Percentiles rank a stretch among this genome's conserved stretches.
phyloP scores from a whole-genome alignment of 169 alveolate species.

The Plasmodium vivax region DNA sequence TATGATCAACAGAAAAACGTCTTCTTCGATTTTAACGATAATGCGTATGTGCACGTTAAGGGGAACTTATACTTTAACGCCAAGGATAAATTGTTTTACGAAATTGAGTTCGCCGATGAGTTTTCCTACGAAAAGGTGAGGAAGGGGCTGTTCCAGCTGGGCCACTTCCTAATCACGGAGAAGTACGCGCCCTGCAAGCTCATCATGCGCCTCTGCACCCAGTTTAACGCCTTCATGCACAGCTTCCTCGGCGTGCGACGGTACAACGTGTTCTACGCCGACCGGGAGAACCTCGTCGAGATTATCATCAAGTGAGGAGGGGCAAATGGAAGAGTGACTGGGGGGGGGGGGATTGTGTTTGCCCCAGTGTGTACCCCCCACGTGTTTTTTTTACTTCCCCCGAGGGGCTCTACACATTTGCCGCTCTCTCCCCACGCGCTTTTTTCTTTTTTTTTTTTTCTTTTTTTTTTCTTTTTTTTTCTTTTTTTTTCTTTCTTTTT shows the following conservation, averaged over 20 bases:
- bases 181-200: conserved; percentile 63
- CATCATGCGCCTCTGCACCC: conserved; percentile 36
- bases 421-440: background rate
- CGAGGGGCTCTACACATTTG: background rate
- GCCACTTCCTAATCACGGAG: conserved; percentile 15
- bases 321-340: background rate
- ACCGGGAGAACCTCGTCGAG: conserved; percentile 40
- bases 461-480: too few species aligned
- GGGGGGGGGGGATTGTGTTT: background rate
- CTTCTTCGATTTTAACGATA: conserved; percentile 49
- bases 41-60: conserved; percentile 38
- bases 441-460: too few species aligned
- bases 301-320: conserved; percentile 37
- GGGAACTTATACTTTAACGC: conserved; percentile 41
- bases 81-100: conserved; percentile 52
- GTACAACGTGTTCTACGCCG: conserved; percentile 5
- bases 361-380: background rate
- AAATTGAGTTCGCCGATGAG: conserved; percentile 31
- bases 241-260: conserved; percentile 1
- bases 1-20: conserved; percentile 51
- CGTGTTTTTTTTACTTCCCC: background rate
- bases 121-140: conserved; percentile 9
- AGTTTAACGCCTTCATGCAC: conserved; percentile 26
- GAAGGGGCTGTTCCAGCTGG: conserved; percentile 6
- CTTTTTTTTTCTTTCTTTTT: too few species aligned